These are phyloP conservation scores for Aphanoascus verrucosus DNA, from an alignment of 2,329 filamentous ascomycete species.

Conservation along the genomic window DNA sequence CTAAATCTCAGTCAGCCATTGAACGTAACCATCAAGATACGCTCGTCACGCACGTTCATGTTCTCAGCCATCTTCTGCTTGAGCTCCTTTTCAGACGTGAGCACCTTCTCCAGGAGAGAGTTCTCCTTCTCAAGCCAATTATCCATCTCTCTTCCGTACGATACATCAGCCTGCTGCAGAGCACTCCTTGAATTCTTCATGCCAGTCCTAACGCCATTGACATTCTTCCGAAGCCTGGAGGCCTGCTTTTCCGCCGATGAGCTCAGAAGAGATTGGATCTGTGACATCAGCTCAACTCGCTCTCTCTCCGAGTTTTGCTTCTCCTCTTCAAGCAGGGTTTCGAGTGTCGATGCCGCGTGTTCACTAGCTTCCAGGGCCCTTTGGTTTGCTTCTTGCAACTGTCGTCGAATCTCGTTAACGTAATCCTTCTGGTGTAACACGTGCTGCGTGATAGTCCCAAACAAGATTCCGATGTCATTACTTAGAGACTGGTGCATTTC, in stretches of 20 bases:
- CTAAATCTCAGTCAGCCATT: slow-evolving; percentile 7
- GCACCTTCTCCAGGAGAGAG: slow-evolving; percentile 58
- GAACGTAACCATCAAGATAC: background rate
- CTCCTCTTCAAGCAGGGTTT: slow-evolving; percentile 65
- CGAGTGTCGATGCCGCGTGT: slow-evolving; percentile 54
- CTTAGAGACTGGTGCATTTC: slow-evolving; percentile 73
- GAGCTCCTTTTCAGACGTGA: slow-evolving; percentile 62
- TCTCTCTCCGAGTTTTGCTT: slow-evolving; percentile 61
- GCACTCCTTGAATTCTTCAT: slow-evolving; percentile 53
- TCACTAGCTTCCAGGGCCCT: slow-evolving; percentile 58
- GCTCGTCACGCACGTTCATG: slow-evolving; percentile 54
- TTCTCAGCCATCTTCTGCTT: slow-evolving; percentile 77
- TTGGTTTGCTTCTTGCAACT: slow-evolving; percentile 60
- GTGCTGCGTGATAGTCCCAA: slow-evolving; percentile 67
- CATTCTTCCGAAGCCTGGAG: slow-evolving; percentile 53
- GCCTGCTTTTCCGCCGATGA: slow-evolving; percentile 65
- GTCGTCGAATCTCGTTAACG: slow-evolving; percentile 58
- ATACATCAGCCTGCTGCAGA: slow-evolving; percentile 54
- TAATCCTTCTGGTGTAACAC: slow-evolving; percentile 67
- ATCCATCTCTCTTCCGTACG: slow-evolving; percentile 63
- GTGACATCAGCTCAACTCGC: slow-evolving; percentile 59
- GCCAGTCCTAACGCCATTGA: slow-evolving; percentile 52
- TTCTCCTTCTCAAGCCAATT: slow-evolving; percentile 61
- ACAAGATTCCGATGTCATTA: slow-evolving; percentile 73
- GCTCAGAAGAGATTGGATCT: slow-evolving; percentile 68